Conservation (phyloP, 1,139 yeast species). For the Protomyces inundatus region DNA sequence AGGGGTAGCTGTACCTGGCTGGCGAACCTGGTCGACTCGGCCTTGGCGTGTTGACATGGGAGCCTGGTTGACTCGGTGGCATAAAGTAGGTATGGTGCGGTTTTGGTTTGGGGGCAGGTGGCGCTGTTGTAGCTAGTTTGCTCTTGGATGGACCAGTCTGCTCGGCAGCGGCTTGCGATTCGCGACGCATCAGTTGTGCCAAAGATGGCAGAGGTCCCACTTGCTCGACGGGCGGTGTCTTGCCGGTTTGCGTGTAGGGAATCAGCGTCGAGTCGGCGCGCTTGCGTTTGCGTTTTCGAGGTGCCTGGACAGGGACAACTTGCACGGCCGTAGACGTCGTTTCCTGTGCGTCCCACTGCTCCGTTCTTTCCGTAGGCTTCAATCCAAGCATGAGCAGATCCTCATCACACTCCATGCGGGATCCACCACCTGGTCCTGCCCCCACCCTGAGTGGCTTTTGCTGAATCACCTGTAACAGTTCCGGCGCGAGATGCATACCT, state of each 20-base stretch:
- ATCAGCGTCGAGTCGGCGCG: background rate
- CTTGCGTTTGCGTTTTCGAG: background rate
- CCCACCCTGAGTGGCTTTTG: background rate
- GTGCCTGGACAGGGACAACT: too few species aligned
- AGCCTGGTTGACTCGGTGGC: background rate
- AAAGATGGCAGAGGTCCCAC: background rate
- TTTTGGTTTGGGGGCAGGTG: background rate
- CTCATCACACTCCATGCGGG: conserved; percentile 12
- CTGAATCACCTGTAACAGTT: background rate
- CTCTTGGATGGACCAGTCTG: background rate
- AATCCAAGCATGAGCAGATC: conserved; percentile 6
- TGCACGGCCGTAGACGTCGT: too few species aligned
- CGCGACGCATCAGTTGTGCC: background rate
- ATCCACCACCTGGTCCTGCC: background rate
- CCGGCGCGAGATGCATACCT: background rate
- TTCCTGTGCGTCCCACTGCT: background rate
- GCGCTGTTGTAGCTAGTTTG: background rate
- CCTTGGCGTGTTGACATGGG: background rate
- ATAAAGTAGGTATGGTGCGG: background rate
- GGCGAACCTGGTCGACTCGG: background rate
- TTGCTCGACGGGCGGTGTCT: background rate
- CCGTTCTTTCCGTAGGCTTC: background rate
- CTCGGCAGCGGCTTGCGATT: background rate
- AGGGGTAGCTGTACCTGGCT: background rate
- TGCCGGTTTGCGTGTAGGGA: background rate